phyloP scores from a whole-genome alignment of 331 rosid species.

The Arachis monticola region DNA sequence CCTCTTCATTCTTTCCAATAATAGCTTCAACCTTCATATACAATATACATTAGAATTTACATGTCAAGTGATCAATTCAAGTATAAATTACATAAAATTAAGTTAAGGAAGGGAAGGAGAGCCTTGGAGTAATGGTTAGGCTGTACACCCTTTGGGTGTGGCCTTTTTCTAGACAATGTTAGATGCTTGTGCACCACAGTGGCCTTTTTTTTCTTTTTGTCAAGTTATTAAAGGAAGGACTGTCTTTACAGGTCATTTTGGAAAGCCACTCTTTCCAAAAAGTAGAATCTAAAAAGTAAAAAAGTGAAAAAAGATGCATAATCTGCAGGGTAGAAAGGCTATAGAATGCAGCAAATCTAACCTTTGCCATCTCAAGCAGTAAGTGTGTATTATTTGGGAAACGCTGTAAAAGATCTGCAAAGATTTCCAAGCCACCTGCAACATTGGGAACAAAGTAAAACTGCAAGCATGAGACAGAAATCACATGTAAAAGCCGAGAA shows the following conservation, averaged over 20 bases:
- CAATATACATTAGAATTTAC: slow-evolving; percentile 27
- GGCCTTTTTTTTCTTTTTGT: too few species aligned
- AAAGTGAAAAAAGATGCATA: slow-evolving; percentile 14
- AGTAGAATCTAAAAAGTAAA: neutral
- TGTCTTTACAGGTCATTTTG: neutral
- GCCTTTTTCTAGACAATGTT: too few species aligned
- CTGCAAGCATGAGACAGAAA: slow-evolving; percentile 24
- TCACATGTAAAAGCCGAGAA: neutral
- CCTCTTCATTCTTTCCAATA: slow-evolving; percentile 93
- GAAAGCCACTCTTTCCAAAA: slow-evolving; percentile 17
- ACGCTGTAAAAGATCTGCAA: slow-evolving; percentile 87
- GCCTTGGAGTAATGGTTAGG: neutral
- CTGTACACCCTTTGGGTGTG: too few species aligned
- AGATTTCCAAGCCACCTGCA: slow-evolving; percentile 94
- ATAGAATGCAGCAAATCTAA: slow-evolving; percentile 46
- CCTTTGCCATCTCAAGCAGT: slow-evolving; percentile 97
- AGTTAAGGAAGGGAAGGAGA: neutral
- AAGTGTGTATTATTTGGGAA: slow-evolving; percentile 90
- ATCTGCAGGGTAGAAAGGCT: neutral
- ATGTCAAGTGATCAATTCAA: slow-evolving; percentile 30
- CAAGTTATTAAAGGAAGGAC: too few species aligned
- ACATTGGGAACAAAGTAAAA: slow-evolving; percentile 27
- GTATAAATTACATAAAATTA: slow-evolving; percentile 24
- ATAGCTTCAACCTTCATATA: slow-evolving; percentile 89
- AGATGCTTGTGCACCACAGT: too few species aligned